phyloP scores from a whole-genome alignment of 495 filamentous ascomycete genomes.

The Trichoderma orchidacearum region DNA sequence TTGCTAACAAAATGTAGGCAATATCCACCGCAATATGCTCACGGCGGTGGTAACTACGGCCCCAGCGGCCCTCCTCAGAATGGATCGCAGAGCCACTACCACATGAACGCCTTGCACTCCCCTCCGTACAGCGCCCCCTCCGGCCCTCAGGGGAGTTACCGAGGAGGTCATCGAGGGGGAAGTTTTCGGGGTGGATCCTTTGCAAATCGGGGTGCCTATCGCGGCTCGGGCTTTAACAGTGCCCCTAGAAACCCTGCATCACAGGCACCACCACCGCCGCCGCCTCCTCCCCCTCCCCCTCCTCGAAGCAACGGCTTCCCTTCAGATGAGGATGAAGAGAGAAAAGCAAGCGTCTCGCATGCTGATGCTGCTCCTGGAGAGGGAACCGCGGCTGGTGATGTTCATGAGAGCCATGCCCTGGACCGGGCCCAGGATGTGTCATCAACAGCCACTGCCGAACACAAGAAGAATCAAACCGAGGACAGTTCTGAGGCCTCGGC shows the following conservation, averaged over 20 bases:
- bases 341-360: constrained; percentile 9
- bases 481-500: constrained; percentile 31
- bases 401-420: constrained; percentile 44
- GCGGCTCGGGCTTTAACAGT: constrained; percentile 18
- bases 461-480: constrained; percentile 26
- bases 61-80: constrained; percentile 16
- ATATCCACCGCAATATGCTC: constrained; percentile 42
- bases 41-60: constrained; percentile 30
- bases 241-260: constrained; percentile 14
- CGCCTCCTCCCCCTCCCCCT: constrained; percentile 1
- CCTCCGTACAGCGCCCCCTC: constrained; percentile 30
- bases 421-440: constrained; percentile 49
- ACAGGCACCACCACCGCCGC: not conserved
- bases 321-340: constrained; percentile 33
- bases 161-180: constrained; percentile 34
- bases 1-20: constrained; percentile 26
- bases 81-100: constrained; percentile 31
- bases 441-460: constrained; percentile 39
- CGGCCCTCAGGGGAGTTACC: constrained; percentile 35
- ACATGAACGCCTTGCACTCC: constrained; percentile 36
- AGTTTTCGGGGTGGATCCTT: not conserved
- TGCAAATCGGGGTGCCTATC: constrained; percentile 14
- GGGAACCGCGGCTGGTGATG: constrained; percentile 18
- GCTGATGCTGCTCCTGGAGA: not conserved
- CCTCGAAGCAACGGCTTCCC: constrained; percentile 8